Percentiles rank a stretch among this genome's conserved stretches.
These are phyloP conservation scores for Neoarthrinium moseri DNA, from an alignment of 2,329 filamentous ascomycete genomes.

Conservation along the genomic window DNA sequence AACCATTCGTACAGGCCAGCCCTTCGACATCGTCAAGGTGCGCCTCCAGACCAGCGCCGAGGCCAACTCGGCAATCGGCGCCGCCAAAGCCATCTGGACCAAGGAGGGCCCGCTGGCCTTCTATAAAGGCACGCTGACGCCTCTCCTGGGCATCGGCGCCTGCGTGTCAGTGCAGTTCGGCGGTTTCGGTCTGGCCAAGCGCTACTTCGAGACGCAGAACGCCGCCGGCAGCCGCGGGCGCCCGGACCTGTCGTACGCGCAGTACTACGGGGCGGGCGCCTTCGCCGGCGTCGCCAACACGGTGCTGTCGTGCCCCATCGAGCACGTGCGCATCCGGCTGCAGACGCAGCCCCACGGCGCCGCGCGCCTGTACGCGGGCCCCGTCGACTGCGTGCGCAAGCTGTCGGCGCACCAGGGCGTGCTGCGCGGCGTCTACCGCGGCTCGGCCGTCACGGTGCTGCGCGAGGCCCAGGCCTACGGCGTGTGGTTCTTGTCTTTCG, in stretches of 20 bases:
- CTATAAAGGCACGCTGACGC: slow-evolving; percentile 94
- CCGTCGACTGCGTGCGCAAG: slow-evolving; percentile 87
- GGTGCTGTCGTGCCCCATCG: slow-evolving; percentile 84
- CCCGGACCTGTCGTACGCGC: slow-evolving; percentile 66
- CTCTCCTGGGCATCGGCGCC: slow-evolving; percentile 91
- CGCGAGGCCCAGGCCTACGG: slow-evolving; percentile 95
- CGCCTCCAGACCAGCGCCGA: slow-evolving; percentile 85
- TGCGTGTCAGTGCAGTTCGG: slow-evolving; percentile 99
- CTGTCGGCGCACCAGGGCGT: slow-evolving; percentile 68
- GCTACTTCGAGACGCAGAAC: slow-evolving; percentile 79
- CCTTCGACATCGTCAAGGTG: slow-evolving; percentile 94
- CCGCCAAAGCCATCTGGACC: slow-evolving; percentile 79
- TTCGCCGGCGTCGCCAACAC: slow-evolving; percentile 92
- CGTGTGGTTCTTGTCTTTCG: slow-evolving; percentile 91
- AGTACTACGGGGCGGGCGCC: slow-evolving; percentile 89
- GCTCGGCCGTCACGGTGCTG: slow-evolving; percentile 78
- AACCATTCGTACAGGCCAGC: slow-evolving; percentile 51
- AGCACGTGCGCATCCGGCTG: slow-evolving; percentile 93
- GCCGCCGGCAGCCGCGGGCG: slow-evolving; percentile 54
- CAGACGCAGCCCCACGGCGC: slow-evolving; percentile 94
- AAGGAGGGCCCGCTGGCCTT: slow-evolving; percentile 89
- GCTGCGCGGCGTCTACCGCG: slow-evolving; percentile 77
- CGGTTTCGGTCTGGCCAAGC: slow-evolving; percentile 89
- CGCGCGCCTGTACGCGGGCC: slow-evolving; percentile 74
- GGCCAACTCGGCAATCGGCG: slow-evolving; percentile 77